phyloP scores from a whole-genome alignment of 306 rosid species.

The Ormosia emarginata region DNA sequence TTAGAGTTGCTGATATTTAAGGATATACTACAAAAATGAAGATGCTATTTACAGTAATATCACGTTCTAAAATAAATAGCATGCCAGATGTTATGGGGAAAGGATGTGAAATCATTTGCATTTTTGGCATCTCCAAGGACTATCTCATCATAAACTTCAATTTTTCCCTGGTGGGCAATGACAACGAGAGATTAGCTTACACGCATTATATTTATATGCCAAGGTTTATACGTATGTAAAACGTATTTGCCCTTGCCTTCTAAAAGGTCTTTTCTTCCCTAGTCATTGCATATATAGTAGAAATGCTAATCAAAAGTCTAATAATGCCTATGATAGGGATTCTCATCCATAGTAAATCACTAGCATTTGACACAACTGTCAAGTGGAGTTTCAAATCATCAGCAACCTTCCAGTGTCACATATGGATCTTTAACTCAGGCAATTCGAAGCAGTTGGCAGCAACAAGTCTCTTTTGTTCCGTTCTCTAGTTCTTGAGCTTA shows the following conservation, averaged over 20 bases:
- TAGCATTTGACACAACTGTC: not conserved
- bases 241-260: not conserved
- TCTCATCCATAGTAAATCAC: not conserved
- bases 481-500: too few species aligned
- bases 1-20: not conserved
- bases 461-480: not conserved
- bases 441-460: not conserved
- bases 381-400: not conserved
- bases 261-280: not conserved
- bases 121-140: not conserved
- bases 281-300: not conserved
- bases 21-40: slow-evolving; percentile 4
- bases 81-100: not conserved
- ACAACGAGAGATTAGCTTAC: not conserved
- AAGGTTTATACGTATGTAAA: not conserved
- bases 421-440: not conserved
- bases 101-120: not conserved
- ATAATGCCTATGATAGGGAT: not conserved
- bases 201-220: slow-evolving; percentile 17
- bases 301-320: slow-evolving; percentile 10
- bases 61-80: slow-evolving; percentile 5
- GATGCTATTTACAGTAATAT: not conserved
- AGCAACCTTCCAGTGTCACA: not conserved
- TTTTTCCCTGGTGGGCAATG: slow-evolving; percentile 21
- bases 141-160: slow-evolving; percentile 11